Evolutionary conservation across 345 rosid genomes (phyloP).

Genomic region (Dipteronia dyeriana): DNA sequence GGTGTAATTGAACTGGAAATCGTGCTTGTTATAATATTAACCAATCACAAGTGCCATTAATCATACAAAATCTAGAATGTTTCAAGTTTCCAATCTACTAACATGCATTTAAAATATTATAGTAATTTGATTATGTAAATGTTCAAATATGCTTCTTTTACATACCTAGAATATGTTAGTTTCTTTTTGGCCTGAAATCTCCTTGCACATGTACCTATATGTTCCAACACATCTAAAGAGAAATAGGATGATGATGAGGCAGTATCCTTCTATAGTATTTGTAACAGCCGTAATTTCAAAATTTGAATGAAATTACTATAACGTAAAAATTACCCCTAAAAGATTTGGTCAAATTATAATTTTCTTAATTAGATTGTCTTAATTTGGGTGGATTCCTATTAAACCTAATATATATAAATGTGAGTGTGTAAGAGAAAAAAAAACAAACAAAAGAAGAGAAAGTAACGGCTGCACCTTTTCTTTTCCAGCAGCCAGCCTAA

Average conservation of each 20-base stretch:
- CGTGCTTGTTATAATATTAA: background rate
- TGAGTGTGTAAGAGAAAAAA: too few species aligned
- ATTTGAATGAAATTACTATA: too few species aligned
- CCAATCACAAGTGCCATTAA: background rate
- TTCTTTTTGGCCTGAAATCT: background rate
- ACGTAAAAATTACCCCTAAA: too few species aligned
- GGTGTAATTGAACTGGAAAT: too few species aligned
- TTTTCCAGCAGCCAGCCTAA: too few species aligned
- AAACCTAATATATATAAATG: too few species aligned
- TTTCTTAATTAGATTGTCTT: too few species aligned
- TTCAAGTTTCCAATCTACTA: background rate
- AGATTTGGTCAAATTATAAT: too few species aligned
- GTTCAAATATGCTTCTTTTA: background rate
- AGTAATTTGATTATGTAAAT: background rate
- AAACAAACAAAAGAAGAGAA: too few species aligned
- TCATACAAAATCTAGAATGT: background rate
- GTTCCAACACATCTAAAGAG: background rate
- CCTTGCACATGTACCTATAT: background rate
- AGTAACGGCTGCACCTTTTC: too few species aligned
- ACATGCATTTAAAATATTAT: background rate
- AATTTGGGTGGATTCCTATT: too few species aligned
- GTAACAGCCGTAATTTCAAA: too few species aligned
- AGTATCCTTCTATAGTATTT: background rate
- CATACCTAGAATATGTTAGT: background rate
- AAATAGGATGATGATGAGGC: background rate